Evolutionary conservation across 2,329 filamentous ascomycete genomes (phyloP), one percentile per base, ranked within the genome.

Genomic region (Didymellaceae sp.): DNA sequence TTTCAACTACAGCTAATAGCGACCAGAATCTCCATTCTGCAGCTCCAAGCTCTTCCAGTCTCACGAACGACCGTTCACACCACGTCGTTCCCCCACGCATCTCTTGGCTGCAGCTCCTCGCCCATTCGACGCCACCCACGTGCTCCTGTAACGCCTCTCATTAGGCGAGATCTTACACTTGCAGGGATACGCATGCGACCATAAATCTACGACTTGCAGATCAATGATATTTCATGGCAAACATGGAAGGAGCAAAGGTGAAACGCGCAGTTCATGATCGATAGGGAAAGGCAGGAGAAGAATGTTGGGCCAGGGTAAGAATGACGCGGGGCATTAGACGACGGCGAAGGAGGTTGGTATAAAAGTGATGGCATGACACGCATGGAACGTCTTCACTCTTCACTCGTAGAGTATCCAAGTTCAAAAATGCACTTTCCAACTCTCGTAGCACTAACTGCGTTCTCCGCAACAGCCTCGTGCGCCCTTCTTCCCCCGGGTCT

Each of bases 121-220:
- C 17, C 10, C n/a, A n/a, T 18, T 14, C 4, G 21, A 5, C 16
- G n/a, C 22, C 9, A 24, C 31, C 33, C 47, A 51, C 47, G 41
- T 51, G 47, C 21, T 25, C 25, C 17, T 2, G 30, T 10, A 32
- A 44, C 33, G 39, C 39, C 33, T 44, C 46, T 39, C 40, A 50
- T 44, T 50, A 50, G 46, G 39, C 37, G 47, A 51, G 47, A 20
- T 31, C 14, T 35, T 45, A 45, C 41, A 28, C 17, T 25, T 41
- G 24, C 47, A 45, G 35, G 42, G 41, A 25, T 51, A 5, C 5
- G 9, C 9, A 5, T 30, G 9, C 3, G 6, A 25, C 14, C 24
- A 14, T n/a, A 17, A 28, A 10, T 6, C n/a, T 22, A 5, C n/a
- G 13, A n/a, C 21, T 18, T 30, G 7, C 18, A 22, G 37, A 48